Conservation (phyloP, 371 early-diverging fungal species). For the Basidiobolus meristosporus region DNA sequence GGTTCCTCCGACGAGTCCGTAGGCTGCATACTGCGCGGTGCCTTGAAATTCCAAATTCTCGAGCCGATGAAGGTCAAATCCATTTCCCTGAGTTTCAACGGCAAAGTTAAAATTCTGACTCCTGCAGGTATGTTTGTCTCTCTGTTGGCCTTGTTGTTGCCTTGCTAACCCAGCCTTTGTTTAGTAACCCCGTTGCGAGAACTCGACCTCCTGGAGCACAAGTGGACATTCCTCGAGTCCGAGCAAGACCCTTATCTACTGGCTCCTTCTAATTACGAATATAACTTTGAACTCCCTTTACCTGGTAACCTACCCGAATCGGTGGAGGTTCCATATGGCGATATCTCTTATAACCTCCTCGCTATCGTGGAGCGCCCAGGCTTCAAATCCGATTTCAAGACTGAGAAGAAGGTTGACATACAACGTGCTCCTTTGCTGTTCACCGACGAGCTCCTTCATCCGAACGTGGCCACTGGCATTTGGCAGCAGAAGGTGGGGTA, state of each 20-base stretch:
- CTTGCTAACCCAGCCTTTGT: too few species aligned
- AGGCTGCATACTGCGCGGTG: constrained; percentile 1
- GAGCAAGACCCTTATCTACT: constrained; percentile 1
- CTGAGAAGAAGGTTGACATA: not conserved
- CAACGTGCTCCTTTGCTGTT: not conserved
- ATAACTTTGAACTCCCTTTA: constrained; percentile 2
- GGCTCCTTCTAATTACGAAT: not conserved
- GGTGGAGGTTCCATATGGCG: not conserved
- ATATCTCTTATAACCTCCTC: constrained; percentile 1
- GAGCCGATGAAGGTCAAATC: constrained; percentile 1
- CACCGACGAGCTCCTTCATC: not conserved
- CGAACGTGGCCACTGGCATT: constrained; percentile 1
- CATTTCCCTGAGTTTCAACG: not conserved
- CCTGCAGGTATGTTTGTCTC: constrained; percentile 1
- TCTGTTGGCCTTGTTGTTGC: constrained; percentile 1
- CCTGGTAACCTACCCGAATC: constrained; percentile 2
- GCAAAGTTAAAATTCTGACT: not conserved
- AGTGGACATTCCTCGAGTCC: constrained; percentile 3
- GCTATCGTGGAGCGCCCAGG: constrained; percentile 1
- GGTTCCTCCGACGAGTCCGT: constrained; percentile 1
- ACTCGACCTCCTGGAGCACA: not conserved
- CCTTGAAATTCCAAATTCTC: not conserved
- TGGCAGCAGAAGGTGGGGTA: constrained; percentile 5
- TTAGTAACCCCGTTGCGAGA: too few species aligned
- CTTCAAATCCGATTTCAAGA: constrained; percentile 2